A percentile compares a stretch with the other conserved stretches of the same genome.
Conservation (phyloP, 139 green algal genomes). For the Trebouxia sp. region DNA sequence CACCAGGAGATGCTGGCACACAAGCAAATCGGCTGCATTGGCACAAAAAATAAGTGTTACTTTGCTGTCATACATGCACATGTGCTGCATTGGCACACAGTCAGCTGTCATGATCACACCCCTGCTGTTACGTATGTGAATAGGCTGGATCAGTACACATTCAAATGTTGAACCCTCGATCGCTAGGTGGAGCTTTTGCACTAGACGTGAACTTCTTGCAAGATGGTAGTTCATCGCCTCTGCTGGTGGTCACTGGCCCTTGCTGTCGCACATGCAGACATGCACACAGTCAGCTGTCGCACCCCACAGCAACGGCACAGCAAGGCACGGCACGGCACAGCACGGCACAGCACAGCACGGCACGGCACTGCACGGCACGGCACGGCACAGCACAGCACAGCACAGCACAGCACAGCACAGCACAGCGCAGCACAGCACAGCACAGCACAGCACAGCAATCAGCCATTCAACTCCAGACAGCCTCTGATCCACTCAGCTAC, state of each 20-base stretch:
- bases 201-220: conserved; percentile 58
- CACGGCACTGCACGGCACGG: conserved; percentile 19
- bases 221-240: conserved; percentile 52
- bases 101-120: too few species aligned
- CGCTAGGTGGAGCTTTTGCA: too few species aligned
- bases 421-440: conserved; percentile 8
- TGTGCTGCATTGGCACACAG: conserved; percentile 35
- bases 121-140: too few species aligned
- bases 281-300: conserved; percentile 11
- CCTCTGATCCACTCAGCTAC: too few species aligned
- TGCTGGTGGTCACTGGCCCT: conserved; percentile 51
- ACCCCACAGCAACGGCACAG: too few species aligned
- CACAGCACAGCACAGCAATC: too few species aligned
- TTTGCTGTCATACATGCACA: conserved; percentile 58
- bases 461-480: too few species aligned
- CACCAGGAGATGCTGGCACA: too few species aligned
- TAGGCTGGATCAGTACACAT: too few species aligned
- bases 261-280: conserved; percentile 57
- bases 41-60: too few species aligned
- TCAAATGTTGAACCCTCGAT: too few species aligned
- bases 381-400: conserved; percentile 18
- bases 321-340: background rate
- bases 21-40: too few species aligned
- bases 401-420: conserved; percentile 28
- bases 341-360: conserved; percentile 2